Conservation (phyloP, 306 rosid species). For the Vicia sativa region DNA sequence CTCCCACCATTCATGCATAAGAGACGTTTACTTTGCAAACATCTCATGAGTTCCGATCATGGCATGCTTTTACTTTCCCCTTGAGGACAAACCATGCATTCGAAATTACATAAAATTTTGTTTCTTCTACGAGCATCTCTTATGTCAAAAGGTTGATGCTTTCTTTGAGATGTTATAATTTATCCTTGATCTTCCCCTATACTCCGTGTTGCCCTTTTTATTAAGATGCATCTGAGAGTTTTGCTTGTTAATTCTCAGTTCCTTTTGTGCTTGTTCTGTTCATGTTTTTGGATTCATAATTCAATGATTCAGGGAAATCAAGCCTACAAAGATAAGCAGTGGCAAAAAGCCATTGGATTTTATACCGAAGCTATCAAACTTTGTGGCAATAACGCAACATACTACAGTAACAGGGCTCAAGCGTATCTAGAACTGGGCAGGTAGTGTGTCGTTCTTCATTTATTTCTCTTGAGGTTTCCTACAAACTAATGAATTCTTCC, state of each 20-base stretch:
- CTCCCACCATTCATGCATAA: slow-evolving; percentile 2
- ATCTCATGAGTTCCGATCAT: slow-evolving; percentile 10
- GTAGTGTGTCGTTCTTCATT: slow-evolving; percentile 45
- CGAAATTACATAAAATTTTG: background rate
- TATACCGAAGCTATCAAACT: slow-evolving; percentile 96
- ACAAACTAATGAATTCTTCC: slow-evolving; percentile 41
- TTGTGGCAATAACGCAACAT: slow-evolving; percentile 70
- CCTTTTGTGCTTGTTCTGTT: slow-evolving; percentile 14
- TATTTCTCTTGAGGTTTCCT: slow-evolving; percentile 33
- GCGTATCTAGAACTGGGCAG: slow-evolving; percentile 84
- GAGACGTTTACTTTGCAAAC: slow-evolving; percentile 15
- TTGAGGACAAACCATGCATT: slow-evolving; percentile 1
- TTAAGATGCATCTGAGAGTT: slow-evolving; percentile 18
- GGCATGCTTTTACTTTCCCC: slow-evolving; percentile 13
- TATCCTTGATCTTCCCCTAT: background rate
- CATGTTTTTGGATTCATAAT: slow-evolving; percentile 13
- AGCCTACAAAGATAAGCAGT: slow-evolving; percentile 90
- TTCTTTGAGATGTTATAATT: slow-evolving; percentile 10
- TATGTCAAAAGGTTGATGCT: slow-evolving; percentile 4
- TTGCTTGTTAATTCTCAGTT: background rate
- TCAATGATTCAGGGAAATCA: slow-evolving; percentile 71
- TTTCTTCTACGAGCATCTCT: slow-evolving; percentile 8
- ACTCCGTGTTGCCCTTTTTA: background rate
- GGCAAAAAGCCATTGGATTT: slow-evolving; percentile 85
- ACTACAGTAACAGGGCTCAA: slow-evolving; percentile 92